Conservation (phyloP, 2,329 filamentous ascomycete genomes). For the Aspergillus flavus region DNA sequence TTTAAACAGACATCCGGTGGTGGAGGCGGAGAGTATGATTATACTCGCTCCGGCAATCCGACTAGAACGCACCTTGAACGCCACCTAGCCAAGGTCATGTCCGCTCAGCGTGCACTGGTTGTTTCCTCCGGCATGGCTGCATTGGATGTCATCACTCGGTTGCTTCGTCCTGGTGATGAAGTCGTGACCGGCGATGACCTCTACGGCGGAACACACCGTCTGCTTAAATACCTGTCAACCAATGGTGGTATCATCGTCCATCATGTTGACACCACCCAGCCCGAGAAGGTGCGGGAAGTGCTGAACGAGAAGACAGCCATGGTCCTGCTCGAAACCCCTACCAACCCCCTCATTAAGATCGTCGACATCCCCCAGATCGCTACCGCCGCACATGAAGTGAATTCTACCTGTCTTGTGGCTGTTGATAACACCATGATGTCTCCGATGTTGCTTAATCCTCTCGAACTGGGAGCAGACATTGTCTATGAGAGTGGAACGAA, state of each 20-base stretch:
- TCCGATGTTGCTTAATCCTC: slow-evolving; percentile 87
- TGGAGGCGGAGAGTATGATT: slow-evolving; percentile 92
- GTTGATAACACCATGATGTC: slow-evolving; percentile 99
- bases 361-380: slow-evolving; percentile 87
- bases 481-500: slow-evolving; percentile 98
- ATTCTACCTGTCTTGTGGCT: slow-evolving; percentile 77
- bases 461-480: slow-evolving; percentile 92
- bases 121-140: slow-evolving; percentile 98
- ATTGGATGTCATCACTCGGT: slow-evolving; percentile 89
- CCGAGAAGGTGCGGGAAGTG: slow-evolving; percentile 68
- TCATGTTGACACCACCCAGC: slow-evolving; percentile 89
- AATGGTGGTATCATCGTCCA: slow-evolving; percentile 92
- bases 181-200: slow-evolving; percentile 96
- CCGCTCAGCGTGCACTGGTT: slow-evolving; percentile 83
- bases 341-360: slow-evolving; percentile 97
- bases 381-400: slow-evolving; percentile 72
- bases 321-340: slow-evolving; percentile 94
- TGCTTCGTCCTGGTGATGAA: slow-evolving; percentile 90
- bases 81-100: slow-evolving; percentile 99
- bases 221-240: slow-evolving; percentile 87
- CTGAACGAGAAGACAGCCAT: slow-evolving; percentile 84
- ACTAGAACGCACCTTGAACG: slow-evolving; percentile 94
- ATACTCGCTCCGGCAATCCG: slow-evolving; percentile 95
- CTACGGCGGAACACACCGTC: slow-evolving; percentile 91
- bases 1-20: slow-evolving; percentile 88